phyloP scores from a whole-genome alignment of 257 asterid genomes.

The Lantana camara region DNA sequence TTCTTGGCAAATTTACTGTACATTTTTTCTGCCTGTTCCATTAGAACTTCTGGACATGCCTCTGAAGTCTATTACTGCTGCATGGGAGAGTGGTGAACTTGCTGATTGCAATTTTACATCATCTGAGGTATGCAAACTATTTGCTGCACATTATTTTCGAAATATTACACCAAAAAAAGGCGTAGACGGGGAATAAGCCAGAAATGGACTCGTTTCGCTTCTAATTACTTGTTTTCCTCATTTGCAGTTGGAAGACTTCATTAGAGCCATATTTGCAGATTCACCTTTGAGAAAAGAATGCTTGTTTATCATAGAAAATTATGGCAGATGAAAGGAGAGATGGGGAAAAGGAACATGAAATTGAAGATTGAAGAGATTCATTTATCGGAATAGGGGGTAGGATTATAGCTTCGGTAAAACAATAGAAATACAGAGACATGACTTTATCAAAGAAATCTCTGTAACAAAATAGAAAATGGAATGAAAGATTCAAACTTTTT shows the following conservation, averaged over 20 bases:
- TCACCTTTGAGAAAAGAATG: conserved; percentile 90
- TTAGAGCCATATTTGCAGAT: conserved; percentile 87
- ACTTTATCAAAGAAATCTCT: too few species aligned
- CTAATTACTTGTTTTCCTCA: conserved; percentile 8
- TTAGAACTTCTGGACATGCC: conserved; percentile 95
- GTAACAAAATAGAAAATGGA: too few species aligned
- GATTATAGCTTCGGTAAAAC: too few species aligned
- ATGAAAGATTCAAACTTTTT: too few species aligned
- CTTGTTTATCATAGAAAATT: conserved; percentile 63
- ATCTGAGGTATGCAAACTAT: conserved; percentile 65
- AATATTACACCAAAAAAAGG: not conserved
- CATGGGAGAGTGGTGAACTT: conserved; percentile 95
- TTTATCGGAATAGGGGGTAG: too few species aligned
- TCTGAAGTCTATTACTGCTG: conserved; percentile 72
- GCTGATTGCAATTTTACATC: conserved; percentile 56
- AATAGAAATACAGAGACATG: too few species aligned
- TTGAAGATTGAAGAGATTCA: conserved; percentile 12
- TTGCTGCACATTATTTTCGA: not conserved
- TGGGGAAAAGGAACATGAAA: not conserved
- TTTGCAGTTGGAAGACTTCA: conserved; percentile 81
- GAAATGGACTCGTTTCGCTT: not conserved
- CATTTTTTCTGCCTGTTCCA: conserved; percentile 13
- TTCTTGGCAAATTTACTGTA: conserved; percentile 10
- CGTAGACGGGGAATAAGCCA: not conserved
- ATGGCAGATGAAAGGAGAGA: conserved; percentile 15